These are phyloP conservation scores for Camelina sativa DNA, from an alignment of 345 rosid species.

Conservation along the genomic window DNA sequence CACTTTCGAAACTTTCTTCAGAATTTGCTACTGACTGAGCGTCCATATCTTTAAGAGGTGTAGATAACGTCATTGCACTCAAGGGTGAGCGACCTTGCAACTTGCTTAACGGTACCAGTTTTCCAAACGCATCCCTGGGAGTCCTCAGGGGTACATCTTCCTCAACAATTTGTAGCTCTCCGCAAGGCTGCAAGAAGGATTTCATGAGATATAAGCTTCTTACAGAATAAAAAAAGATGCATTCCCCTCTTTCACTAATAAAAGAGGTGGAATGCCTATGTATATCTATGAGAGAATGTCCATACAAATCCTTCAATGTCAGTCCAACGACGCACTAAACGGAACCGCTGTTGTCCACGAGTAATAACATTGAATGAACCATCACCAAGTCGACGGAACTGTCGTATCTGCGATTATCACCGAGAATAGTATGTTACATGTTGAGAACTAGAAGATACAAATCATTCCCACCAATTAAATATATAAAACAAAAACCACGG, in stretches of 20 bases:
- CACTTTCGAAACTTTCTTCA: slow-evolving; percentile 83
- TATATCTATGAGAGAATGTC: slow-evolving; percentile 20
- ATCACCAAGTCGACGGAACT: slow-evolving; percentile 78
- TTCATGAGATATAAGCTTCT: slow-evolving; percentile 30
- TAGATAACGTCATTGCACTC: slow-evolving; percentile 43
- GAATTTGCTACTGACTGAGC: slow-evolving; percentile 63
- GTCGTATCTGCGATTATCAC: slow-evolving; percentile 69
- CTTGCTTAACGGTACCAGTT: slow-evolving; percentile 55
- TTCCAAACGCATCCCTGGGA: slow-evolving; percentile 75
- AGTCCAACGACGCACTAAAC: slow-evolving; percentile 71
- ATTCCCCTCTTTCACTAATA: slow-evolving; percentile 16
- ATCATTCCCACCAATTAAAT: background rate
- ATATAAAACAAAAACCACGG: background rate
- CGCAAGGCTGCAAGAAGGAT: slow-evolving; percentile 64
- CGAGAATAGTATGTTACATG: slow-evolving; percentile 18
- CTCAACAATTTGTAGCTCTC: slow-evolving; percentile 84
- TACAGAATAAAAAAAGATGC: slow-evolving; percentile 2
- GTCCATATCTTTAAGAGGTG: slow-evolving; percentile 48
- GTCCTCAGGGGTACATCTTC: slow-evolving; percentile 85
- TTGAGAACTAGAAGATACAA: slow-evolving; percentile 11
- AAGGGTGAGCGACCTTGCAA: slow-evolving; percentile 40
- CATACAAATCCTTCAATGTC: slow-evolving; percentile 93
- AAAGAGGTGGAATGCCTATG: background rate
- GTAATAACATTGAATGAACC: slow-evolving; percentile 87
- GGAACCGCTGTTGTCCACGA: slow-evolving; percentile 93